Percentiles rank a stretch among this genome's conserved stretches.
phyloP scores from a whole-genome alignment of 495 filamentous ascomycete species.

The Penicillium tannophilum region DNA sequence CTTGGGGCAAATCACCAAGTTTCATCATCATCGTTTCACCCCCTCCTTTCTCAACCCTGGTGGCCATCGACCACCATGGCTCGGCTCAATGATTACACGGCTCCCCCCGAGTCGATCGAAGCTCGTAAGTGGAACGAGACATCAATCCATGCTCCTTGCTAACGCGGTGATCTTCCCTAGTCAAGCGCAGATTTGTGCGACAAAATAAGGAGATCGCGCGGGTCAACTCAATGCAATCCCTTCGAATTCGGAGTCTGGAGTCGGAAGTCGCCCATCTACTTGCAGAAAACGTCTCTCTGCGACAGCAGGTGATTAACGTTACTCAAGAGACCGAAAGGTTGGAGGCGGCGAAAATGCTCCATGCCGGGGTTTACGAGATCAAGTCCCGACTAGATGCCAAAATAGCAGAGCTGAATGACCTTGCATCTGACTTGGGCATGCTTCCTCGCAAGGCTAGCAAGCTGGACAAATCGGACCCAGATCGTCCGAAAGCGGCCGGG shows the following conservation, averaged over 20 bases:
- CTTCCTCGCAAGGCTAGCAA: conserved; percentile 43
- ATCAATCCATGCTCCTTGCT: background rate
- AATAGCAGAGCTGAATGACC: conserved; percentile 62
- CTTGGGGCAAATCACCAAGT: background rate
- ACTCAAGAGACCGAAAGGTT: conserved; percentile 65
- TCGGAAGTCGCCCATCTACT: conserved; percentile 80
- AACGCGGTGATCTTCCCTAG: conserved; percentile 44
- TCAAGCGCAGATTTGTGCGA: conserved; percentile 82
- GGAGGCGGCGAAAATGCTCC: conserved; percentile 42
- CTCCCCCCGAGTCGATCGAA: conserved; percentile 74
- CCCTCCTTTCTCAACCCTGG: background rate
- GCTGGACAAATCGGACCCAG: conserved; percentile 16
- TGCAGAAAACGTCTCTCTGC: conserved; percentile 83
- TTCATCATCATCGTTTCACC: background rate
- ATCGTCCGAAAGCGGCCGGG: conserved; percentile 22
- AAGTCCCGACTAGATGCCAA: conserved; percentile 72
- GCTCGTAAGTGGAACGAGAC: conserved; percentile 60
- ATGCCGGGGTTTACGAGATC: conserved; percentile 62
- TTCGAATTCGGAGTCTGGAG: conserved; percentile 85
- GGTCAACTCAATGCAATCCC: conserved; percentile 86
- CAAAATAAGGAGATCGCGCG: conserved; percentile 94
- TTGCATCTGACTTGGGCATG: conserved; percentile 64
- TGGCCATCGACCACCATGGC: conserved; percentile 63
- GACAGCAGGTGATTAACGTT: conserved; percentile 74
- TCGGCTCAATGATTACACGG: conserved; percentile 79